A percentile compares a stretch with the other conserved stretches of the same genome.
Conservation (phyloP, 2,329 filamentous ascomycete genomes). For the Aphanocladium album region DNA sequence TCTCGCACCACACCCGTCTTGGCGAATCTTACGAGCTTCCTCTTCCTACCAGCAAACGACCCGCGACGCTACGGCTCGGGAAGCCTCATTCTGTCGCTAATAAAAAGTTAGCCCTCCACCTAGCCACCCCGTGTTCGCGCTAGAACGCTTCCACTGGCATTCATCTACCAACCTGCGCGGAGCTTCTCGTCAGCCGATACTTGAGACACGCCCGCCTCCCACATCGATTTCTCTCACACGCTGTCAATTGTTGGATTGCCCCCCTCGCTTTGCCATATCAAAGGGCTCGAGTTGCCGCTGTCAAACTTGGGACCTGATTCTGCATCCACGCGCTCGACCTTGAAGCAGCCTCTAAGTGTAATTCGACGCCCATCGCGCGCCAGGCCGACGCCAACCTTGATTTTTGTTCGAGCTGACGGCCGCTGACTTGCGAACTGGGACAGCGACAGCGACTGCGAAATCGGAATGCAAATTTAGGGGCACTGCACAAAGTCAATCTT, state of each 20-base stretch:
- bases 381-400: background rate
- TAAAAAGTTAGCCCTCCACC: background rate
- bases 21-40: background rate
- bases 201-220: background rate
- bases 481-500: background rate
- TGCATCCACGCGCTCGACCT: background rate
- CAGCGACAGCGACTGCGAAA: background rate
- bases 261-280: background rate
- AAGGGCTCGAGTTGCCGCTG: too few relatives aligned
- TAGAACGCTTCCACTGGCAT: background rate
- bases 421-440: background rate
- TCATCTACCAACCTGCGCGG: background rate
- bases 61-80: background rate
- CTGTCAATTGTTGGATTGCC: background rate
- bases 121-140: background rate
- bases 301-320: background rate
- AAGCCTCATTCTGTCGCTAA: slow-evolving; percentile 1
- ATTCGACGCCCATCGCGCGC: background rate
- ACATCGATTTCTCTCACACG: background rate
- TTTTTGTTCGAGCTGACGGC: background rate
- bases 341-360: background rate
- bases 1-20: background rate
- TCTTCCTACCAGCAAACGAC: background rate
- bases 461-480: background rate
- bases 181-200: slow-evolving; percentile 1